A percentile compares a stretch with the other conserved stretches of the same genome.
Conservation (phyloP, 2,329 filamentous ascomycete genomes). For the Ceratocystis cubensis region DNA sequence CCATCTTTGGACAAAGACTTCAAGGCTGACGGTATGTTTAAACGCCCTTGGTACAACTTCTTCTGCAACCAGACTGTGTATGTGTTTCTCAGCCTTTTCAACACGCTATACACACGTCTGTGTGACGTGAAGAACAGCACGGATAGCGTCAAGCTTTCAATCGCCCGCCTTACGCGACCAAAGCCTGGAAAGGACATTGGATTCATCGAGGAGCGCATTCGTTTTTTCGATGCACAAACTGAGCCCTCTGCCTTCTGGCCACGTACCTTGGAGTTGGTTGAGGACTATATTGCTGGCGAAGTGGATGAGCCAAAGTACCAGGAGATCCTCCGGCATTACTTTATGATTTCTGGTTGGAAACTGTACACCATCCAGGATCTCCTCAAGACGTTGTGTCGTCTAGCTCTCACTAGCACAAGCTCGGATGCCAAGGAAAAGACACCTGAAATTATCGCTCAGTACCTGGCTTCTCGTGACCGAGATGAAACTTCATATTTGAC, state of each 20-base stretch:
- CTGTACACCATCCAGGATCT: slow-evolving; percentile 88
- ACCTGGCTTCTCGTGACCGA: slow-evolving; percentile 66
- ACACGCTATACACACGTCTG: slow-evolving; percentile 77
- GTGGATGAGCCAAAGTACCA: slow-evolving; percentile 75
- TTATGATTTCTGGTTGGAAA: slow-evolving; percentile 81
- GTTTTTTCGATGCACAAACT: slow-evolving; percentile 56
- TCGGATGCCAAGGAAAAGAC: slow-evolving; percentile 88
- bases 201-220: slow-evolving; percentile 63
- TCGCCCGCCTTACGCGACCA: slow-evolving; percentile 56
- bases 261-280: slow-evolving; percentile 72
- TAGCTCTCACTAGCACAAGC: slow-evolving; percentile 71
- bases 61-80: slow-evolving; percentile 87
- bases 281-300: slow-evolving; percentile 72
- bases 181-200: slow-evolving; percentile 78
- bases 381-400: slow-evolving; percentile 65
- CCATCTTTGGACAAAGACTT: slow-evolving; percentile 50
- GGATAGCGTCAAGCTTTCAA: slow-evolving; percentile 57
- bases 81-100: slow-evolving; percentile 88
- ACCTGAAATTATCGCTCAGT: slow-evolving; percentile 76
- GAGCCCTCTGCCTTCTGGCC: slow-evolving; percentile 60
- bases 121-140: slow-evolving; percentile 72
- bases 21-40: slow-evolving; percentile 69
- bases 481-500: slow-evolving; percentile 80
- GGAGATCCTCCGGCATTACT: slow-evolving; percentile 82
- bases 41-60: slow-evolving; percentile 70